Conservation (phyloP, 495 filamentous ascomycete species). For the Neurospora sp. region DNA sequence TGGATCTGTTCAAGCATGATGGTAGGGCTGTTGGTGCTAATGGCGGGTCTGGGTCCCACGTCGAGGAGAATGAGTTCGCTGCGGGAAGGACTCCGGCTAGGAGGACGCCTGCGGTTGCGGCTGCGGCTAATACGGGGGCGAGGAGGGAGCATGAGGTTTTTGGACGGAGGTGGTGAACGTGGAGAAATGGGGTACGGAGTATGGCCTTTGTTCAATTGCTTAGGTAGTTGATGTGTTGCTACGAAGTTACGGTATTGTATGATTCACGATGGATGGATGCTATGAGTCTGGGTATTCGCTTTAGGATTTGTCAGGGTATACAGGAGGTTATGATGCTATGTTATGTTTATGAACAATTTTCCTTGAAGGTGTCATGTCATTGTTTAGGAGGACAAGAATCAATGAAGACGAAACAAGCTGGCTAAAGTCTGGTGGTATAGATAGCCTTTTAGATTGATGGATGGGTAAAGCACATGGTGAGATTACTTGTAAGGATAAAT, state of each 20-base stretch:
- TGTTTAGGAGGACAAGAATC: not conserved
- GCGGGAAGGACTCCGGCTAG: conserved; percentile 1
- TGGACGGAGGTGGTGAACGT: conserved; percentile 28
- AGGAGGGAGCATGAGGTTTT: conserved; percentile 25
- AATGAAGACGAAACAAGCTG: not conserved
- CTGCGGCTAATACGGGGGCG: conserved; percentile 1
- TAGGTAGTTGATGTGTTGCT: not conserved
- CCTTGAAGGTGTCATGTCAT: not conserved
- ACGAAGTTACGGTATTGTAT: not conserved
- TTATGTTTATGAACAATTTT: not conserved
- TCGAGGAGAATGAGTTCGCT: not conserved
- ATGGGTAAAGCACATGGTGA: not conserved
- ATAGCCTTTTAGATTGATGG: not conserved
- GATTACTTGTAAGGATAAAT: not conserved
- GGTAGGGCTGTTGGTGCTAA: conserved; percentile 22
- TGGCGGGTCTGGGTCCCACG: not conserved
- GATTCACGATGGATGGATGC: not conserved
- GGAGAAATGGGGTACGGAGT: too few species aligned
- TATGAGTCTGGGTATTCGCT: not conserved
- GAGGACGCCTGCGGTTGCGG: not conserved
- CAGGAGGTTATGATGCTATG: not conserved
- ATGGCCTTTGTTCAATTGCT: too few species aligned
- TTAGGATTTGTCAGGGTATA: not conserved
- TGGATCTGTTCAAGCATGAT: conserved; percentile 78
- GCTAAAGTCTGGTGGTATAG: not conserved